phyloP scores from a whole-genome alignment of 106 monocot species.

The Phalaenopsis equestris region DNA sequence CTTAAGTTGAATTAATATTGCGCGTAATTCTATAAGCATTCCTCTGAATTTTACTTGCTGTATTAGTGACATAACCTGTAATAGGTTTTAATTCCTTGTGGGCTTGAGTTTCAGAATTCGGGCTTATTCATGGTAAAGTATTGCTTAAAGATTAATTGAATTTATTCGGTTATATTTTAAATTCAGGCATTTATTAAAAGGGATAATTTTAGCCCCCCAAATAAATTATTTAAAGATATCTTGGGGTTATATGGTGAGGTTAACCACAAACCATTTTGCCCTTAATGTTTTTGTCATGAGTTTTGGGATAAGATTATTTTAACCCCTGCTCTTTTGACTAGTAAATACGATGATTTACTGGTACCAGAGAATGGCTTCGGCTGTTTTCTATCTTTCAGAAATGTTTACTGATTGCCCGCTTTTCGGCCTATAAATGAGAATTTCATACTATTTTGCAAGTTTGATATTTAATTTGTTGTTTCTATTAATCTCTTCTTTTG shows the following conservation, averaged over 20 bases:
- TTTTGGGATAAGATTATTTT: not conserved
- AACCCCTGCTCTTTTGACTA: not conserved
- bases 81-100: not conserved
- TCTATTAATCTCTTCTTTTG: not conserved
- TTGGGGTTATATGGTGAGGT: not conserved
- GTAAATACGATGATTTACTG: not conserved
- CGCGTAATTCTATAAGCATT: not conserved
- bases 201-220: not conserved
- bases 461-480: not conserved
- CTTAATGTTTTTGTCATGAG: not conserved
- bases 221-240: not conserved
- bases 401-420: not conserved
- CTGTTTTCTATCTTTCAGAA: not conserved
- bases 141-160: not conserved
- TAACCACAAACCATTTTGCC: not conserved
- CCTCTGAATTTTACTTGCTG: not conserved
- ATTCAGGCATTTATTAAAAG: not conserved
- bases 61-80: not conserved
- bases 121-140: not conserved
- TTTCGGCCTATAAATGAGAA: not conserved
- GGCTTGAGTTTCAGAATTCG: not conserved
- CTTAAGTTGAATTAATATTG: not conserved
- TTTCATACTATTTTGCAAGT: conserved; percentile 1
- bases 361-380: not conserved
- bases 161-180: not conserved